Evolutionary conservation across 257 asterid species (phyloP).

Genomic region (Rhazya stricta): DNA sequence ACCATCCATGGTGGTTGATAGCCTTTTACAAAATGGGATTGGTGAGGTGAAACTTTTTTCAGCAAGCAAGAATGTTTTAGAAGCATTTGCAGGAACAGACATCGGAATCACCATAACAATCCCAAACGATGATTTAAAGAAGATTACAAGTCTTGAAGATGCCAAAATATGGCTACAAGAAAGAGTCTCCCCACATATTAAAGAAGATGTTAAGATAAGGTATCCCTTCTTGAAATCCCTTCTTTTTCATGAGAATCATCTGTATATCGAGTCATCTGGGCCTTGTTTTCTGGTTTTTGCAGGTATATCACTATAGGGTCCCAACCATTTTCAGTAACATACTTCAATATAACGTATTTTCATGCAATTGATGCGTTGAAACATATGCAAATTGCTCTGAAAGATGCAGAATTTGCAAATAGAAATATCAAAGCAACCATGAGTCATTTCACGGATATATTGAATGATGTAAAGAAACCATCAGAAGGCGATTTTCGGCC

Average conservation of each 20-base stretch:
- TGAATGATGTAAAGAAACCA: conserved; percentile 25
- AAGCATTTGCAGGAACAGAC: conserved; percentile 6
- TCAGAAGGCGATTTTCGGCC: conserved; percentile 52
- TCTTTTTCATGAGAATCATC: no score
- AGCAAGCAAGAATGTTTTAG: conserved; percentile 10
- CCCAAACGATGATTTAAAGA: background rate
- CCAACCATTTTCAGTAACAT: background rate
- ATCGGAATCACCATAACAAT: conserved; percentile 6
- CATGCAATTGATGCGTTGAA: background rate
- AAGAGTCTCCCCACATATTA: background rate
- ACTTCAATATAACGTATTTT: background rate
- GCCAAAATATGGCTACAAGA: background rate
- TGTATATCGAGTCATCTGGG: background rate
- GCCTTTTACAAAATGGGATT: conserved; percentile 12
- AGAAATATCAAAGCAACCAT: background rate
- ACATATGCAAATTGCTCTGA: background rate
- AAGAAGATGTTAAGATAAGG: background rate
- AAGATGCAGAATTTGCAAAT: background rate
- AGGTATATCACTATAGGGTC: conserved; percentile 8
- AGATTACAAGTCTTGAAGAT: background rate
- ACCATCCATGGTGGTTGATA: conserved; percentile 21
- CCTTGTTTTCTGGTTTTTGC: background rate
- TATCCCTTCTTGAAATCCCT: background rate
- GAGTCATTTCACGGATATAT: background rate
- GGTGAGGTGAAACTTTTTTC: conserved; percentile 6